These are phyloP conservation scores for Penicillium sp. DNA, from an alignment of 2,329 filamentous ascomycete species.

Conservation along the genomic window DNA sequence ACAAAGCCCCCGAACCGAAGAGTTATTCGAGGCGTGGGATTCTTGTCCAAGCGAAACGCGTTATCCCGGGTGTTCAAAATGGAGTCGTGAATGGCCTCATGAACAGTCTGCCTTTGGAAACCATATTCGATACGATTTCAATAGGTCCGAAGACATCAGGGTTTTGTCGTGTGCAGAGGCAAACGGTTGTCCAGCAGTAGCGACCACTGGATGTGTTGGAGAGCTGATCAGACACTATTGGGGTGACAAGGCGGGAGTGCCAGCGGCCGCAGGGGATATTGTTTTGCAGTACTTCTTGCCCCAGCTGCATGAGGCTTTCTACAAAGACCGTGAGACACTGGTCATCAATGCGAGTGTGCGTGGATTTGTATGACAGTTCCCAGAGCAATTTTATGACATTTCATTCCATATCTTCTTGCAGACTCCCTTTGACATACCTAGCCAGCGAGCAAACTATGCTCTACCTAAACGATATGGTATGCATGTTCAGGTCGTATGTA, in stretches of 20 bases:
- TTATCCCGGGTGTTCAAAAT: slow-evolving; percentile 14
- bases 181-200: slow-evolving; percentile 19
- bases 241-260: slow-evolving; percentile 12
- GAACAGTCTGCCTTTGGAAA: slow-evolving; percentile 21
- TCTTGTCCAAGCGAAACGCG: slow-evolving; percentile 10
- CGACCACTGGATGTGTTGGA: slow-evolving; percentile 14
- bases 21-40: slow-evolving; percentile 21
- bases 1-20: slow-evolving; percentile 13
- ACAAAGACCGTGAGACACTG: not conserved
- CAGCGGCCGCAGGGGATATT: slow-evolving; percentile 9
- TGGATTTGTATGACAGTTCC: not conserved
- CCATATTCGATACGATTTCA: slow-evolving; percentile 19
- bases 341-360: slow-evolving; percentile 4
- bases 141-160: slow-evolving; percentile 16
- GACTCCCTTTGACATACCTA: not conserved
- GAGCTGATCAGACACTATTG: slow-evolving; percentile 22
- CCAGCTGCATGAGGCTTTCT: slow-evolving; percentile 12
- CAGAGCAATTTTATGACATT: not conserved
- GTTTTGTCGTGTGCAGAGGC: slow-evolving; percentile 16
- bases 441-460: too few relatives aligned
- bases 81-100: slow-evolving; percentile 18
- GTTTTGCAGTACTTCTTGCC: slow-evolving; percentile 16
- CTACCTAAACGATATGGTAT: too few relatives aligned
- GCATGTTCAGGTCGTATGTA: too few relatives aligned
- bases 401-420: not conserved